Base-by-base conservation (phyloP, 202 grass and related monocot species). In the Panicum hallii region DNA sequence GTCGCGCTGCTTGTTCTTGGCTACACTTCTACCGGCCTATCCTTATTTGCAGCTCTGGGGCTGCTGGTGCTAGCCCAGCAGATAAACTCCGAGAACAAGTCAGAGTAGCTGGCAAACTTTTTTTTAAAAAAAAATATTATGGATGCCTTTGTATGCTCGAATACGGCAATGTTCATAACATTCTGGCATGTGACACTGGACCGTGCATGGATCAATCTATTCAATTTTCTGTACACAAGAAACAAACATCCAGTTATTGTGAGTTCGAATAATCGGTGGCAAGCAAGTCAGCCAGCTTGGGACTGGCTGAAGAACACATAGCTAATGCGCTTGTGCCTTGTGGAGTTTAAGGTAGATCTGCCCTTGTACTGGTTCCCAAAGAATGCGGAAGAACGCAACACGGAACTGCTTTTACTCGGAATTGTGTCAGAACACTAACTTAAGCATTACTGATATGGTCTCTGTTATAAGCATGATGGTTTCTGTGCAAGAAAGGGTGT, bases 11-110 rank as follows among this genome's bases (percentile, higher is more conserved):
- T 95, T 74, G 81, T 76, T 57, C 77, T 98, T 38, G 85, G 81
- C 82, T 98, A 95, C 70, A 84, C 91, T 0, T 94, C 89, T 1
- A 82, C 95, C 0, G 9, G 86, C 26, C 64, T 98, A 38, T 95
- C 95, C 15, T 84, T 61, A 36, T 30, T 74, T 55, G 1, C 88
- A 7, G 79, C 95, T 3, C 19, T 85, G 45, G 95, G 86, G 63
- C 81, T 98, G 72, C 40, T 98, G 16, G 69, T 94, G 22, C 84
- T 95, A 36, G 93, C 78, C 9, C 90, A 85, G 63, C 87, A 82
- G 89, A 48, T 98, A 11, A 88, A 73, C 79, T 83, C 93, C 32
- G 89, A 94, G 43, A 72, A 81, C 48, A 94, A 94, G 78, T 82
- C 84, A 17, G 79, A 85, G 63, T 86, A 83, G 79, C 68, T 50